Conservation (phyloP, 176 grass and related monocot genomes). For the Leersia perrieri region DNA sequence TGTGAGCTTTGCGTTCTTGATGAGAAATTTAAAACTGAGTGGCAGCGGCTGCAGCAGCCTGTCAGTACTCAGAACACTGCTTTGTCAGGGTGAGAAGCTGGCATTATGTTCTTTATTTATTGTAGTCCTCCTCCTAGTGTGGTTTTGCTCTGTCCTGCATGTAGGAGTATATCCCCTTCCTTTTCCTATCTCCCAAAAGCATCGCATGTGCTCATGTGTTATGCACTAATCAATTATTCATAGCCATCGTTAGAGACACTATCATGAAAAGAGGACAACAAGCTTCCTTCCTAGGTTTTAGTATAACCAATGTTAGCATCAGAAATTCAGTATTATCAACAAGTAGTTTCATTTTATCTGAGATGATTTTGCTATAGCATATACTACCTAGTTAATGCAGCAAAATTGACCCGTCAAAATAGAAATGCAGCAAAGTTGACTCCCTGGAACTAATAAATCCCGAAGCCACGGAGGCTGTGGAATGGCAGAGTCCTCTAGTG, state of each 20-base stretch:
- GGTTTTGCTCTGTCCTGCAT: too few relatives aligned
- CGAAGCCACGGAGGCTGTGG: neutral
- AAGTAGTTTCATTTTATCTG: neutral
- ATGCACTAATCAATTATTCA: neutral
- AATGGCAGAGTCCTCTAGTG: neutral
- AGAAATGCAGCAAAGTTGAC: neutral
- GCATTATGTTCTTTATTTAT: neutral
- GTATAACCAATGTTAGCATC: neutral
- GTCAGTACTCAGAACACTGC: neutral
- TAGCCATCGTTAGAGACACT: neutral
- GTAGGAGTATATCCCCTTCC: neutral
- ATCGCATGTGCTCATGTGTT: neutral
- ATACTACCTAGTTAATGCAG: neutral
- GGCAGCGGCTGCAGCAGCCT: neutral
- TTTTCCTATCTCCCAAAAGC: neutral
- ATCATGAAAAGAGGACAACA: neutral
- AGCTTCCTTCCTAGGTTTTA: neutral
- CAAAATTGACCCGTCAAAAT: neutral
- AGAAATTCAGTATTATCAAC: neutral
- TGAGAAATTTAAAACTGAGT: neutral
- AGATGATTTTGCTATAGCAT: neutral
- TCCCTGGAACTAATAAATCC: neutral
- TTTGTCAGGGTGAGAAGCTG: conserved; percentile 12
- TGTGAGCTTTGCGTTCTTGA: neutral
- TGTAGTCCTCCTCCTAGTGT: too few relatives aligned